These are phyloP conservation scores for Phytophthora chlamydospora DNA, from an alignment of 352 stramenopile genomes.

Conservation along the genomic window DNA sequence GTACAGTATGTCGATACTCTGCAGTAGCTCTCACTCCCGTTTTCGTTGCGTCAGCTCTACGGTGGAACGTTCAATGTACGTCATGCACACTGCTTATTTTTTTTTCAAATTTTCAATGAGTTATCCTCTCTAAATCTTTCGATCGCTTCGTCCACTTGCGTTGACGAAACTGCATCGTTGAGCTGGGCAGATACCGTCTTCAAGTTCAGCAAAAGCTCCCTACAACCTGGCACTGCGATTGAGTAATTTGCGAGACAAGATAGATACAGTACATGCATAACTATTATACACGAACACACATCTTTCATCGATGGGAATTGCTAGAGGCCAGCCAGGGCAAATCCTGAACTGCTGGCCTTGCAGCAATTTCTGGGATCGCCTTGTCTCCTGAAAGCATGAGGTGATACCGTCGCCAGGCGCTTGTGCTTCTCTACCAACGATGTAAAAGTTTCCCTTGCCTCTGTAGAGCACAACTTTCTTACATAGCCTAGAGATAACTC, in stretches of 20 bases:
- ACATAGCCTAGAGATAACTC: neutral
- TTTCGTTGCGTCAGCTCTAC: too few relatives aligned
- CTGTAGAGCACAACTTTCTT: neutral
- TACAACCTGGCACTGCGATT: constrained; percentile 8
- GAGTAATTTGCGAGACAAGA: constrained; percentile 5
- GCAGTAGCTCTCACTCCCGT: too few relatives aligned
- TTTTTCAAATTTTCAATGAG: too few relatives aligned
- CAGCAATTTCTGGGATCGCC: constrained; percentile 15
- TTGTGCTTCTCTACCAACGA: neutral
- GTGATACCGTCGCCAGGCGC: constrained; percentile 9
- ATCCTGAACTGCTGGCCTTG: constrained; percentile 14
- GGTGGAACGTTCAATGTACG: too few relatives aligned
- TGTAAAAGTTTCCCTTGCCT: constrained; percentile 3
- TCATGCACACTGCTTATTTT: too few relatives aligned
- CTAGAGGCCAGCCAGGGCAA: neutral
- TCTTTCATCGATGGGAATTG: neutral
- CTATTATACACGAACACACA: neutral
- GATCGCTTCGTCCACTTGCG: neutral
- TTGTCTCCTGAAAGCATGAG: constrained; percentile 8
- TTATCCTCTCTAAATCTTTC: too few relatives aligned
- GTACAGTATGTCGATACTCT: too few relatives aligned
- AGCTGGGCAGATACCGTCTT: constrained; percentile 19
- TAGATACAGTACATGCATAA: neutral
- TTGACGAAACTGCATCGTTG: constrained; percentile 5
- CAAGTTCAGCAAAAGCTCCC: constrained; percentile 22